Base-by-base conservation (phyloP, 768 basidiomycete species). In the Baorangia bicolor region DNA sequence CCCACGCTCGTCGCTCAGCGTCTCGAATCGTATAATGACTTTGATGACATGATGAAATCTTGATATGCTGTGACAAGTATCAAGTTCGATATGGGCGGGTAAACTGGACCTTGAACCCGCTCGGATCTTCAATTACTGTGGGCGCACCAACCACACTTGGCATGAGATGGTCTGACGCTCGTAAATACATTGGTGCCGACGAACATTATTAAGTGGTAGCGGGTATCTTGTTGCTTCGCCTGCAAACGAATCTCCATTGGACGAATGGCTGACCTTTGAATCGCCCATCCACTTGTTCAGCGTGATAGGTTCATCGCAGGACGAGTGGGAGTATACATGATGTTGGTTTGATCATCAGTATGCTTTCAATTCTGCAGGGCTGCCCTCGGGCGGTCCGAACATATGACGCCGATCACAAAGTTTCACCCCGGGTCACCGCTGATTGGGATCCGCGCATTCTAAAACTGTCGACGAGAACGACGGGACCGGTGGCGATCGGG, bases 31-130 rank as follows among this genome's bases (percentile, higher is more conserved):
- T 39, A 23, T 21, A 5, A 48, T 25, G 57, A 20, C 25, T 34
- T 35, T 20, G 42, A 51, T n/a, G 48, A 44, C 43, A 45, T 28
- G 21, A 30, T 46, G 9, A 23, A 46, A 18, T 27, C 37, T 37
- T 34, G 23, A 49, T 42, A 18, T 23, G 28, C 31, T 40, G 45
- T 33, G 33, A 18, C 28, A 31, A 14, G 33, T 33, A 21, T 20
- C 20, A 25, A 25, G 20, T 34, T 39, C 42, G 43, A 50, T 35
- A 21, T 57, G 37, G 27, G 55, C 43, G 39, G 56, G 33, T 57
- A 23, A 41, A 30, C 39, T 42, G 38, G 23, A 51, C 30, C 51
- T 34, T 18, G 28, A 33, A 11, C 6, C 20, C 35, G 40, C 21
- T 14, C 16, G 41, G 30, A 46, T 34, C 45, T 4, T 31, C 51